phyloP scores from a whole-genome alignment of 345 rosid genomes.

The Firmiana major region DNA sequence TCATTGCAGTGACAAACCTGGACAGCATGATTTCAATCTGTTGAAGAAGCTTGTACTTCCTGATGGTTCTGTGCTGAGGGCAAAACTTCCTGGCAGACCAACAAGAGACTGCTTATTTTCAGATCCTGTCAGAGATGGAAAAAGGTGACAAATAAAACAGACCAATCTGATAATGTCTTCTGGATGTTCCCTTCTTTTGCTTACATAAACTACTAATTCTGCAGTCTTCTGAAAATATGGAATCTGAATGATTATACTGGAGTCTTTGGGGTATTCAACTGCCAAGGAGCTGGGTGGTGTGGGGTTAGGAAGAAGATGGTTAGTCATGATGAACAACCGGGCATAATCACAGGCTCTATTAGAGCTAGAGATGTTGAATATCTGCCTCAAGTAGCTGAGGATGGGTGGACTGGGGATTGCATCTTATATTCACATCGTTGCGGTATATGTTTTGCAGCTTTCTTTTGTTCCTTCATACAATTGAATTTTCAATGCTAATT shows the following conservation, averaged over 20 bases:
- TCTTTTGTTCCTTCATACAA: not conserved
- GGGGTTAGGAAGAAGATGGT: constrained; percentile 47
- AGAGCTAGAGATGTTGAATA: constrained; percentile 55
- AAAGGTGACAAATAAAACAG: constrained; percentile 31
- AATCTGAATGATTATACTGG: constrained; percentile 55
- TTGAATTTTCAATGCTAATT: not conserved
- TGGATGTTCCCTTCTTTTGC: not conserved
- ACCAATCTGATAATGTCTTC: not conserved
- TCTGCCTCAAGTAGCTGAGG: constrained; percentile 42
- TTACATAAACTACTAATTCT: not conserved
- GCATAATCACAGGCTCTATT: constrained; percentile 40
- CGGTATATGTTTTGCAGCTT: constrained; percentile 29
- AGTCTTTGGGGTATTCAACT: constrained; percentile 58
- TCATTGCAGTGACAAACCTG: constrained; percentile 57
- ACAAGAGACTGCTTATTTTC: constrained; percentile 59
- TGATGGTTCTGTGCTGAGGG: constrained; percentile 61
- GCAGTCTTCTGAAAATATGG: constrained; percentile 65
- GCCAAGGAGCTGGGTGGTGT: constrained; percentile 76
- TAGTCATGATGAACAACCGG: constrained; percentile 56
- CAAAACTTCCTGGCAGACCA: constrained; percentile 69
- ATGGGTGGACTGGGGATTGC: constrained; percentile 49
- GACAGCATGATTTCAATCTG: constrained; percentile 59
- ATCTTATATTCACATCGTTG: constrained; percentile 50
- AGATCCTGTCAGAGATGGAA: constrained; percentile 67
- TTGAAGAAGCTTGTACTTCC: constrained; percentile 63